These are phyloP conservation scores for Colletotrichum gloeosporioides DNA, from an alignment of 2,329 filamentous ascomycete species.

Conservation along the genomic window DNA sequence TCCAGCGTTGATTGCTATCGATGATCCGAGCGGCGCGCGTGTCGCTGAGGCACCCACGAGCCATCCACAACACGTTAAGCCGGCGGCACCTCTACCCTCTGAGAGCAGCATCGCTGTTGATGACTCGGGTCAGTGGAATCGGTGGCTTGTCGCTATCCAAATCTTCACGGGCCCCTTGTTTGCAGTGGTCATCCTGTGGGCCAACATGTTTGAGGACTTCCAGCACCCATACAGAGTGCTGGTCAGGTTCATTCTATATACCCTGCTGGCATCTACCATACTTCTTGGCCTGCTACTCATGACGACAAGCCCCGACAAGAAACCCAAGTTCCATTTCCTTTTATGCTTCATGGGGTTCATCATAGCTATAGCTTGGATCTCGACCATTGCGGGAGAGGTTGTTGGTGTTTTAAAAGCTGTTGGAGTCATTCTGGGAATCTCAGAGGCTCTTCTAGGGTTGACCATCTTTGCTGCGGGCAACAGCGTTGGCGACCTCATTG, in stretches of 20 bases:
- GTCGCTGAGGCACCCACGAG: neutral
- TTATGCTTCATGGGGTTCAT: constrained; percentile 90
- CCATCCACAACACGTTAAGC: constrained; percentile 1
- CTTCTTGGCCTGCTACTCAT: constrained; percentile 70
- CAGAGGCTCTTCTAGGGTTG: constrained; percentile 90
- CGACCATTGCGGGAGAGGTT: constrained; percentile 92
- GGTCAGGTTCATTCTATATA: constrained; percentile 62
- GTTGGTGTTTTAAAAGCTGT: constrained; percentile 93
- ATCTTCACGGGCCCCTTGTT: constrained; percentile 88
- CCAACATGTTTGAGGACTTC: constrained; percentile 65
- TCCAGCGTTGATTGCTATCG: constrained; percentile 33
- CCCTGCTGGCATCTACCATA: constrained; percentile 72
- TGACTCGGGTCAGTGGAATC: constrained; percentile 73
- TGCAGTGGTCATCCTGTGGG: constrained; percentile 77
- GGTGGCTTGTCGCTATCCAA: constrained; percentile 88
- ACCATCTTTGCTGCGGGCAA: constrained; percentile 98
- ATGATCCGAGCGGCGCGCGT: constrained; percentile 23
- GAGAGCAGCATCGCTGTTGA: constrained; percentile 25
- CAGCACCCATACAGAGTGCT: constrained; percentile 58
- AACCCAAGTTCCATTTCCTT: constrained; percentile 76
- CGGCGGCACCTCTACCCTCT: neutral
- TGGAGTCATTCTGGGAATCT: constrained; percentile 90
- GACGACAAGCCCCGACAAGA: constrained; percentile 70
- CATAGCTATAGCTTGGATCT: constrained; percentile 95
- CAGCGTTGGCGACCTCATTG: constrained; percentile 90